These are phyloP conservation scores for Spathaspora boniae DNA, from an alignment of 805 yeast species.

Conservation along the genomic window DNA sequence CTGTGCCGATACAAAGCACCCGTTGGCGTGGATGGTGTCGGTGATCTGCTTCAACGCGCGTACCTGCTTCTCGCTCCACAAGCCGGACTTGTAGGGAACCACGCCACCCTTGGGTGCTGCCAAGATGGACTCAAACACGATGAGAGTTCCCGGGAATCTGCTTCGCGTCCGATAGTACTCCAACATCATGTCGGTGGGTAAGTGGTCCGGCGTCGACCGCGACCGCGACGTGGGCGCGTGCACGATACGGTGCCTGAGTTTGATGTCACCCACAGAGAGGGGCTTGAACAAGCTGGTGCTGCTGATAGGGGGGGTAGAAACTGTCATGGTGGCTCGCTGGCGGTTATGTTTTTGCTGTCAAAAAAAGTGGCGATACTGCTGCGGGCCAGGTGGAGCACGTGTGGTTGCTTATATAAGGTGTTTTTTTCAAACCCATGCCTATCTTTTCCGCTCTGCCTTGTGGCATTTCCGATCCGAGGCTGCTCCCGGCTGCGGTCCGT, in stretches of 20 bases:
- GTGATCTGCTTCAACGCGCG: slow-evolving; percentile 39
- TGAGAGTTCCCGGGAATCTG: slow-evolving; percentile 22
- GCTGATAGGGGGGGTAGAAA: slow-evolving; percentile 9
- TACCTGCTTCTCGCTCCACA: slow-evolving; percentile 11
- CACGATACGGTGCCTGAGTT: slow-evolving; percentile 19
- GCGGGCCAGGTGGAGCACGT: no score
- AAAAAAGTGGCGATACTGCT: no score
- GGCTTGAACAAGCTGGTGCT: slow-evolving; percentile 27
- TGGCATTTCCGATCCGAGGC: no score
- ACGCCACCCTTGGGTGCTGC: slow-evolving; percentile 10
- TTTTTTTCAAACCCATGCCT: no score
- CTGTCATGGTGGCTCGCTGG: slow-evolving; percentile 4
- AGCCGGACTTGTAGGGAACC: slow-evolving; percentile 11
- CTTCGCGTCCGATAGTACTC: slow-evolving; percentile 30
- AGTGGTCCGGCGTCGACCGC: slow-evolving; percentile 16
- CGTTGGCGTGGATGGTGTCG: slow-evolving; percentile 44
- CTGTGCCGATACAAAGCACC: slow-evolving; percentile 44
- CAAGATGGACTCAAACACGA: slow-evolving; percentile 11
- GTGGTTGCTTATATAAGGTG: no score
- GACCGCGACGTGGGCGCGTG: slow-evolving; percentile 26
- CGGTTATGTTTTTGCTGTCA: not conserved
- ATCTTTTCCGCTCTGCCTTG: no score
- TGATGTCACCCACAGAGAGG: slow-evolving; percentile 27
- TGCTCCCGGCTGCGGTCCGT: no score
- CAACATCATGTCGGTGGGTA: slow-evolving; percentile 27